phyloP scores from a whole-genome alignment of 805 yeast genomes.

The Saccharomycopsis fermentans region DNA sequence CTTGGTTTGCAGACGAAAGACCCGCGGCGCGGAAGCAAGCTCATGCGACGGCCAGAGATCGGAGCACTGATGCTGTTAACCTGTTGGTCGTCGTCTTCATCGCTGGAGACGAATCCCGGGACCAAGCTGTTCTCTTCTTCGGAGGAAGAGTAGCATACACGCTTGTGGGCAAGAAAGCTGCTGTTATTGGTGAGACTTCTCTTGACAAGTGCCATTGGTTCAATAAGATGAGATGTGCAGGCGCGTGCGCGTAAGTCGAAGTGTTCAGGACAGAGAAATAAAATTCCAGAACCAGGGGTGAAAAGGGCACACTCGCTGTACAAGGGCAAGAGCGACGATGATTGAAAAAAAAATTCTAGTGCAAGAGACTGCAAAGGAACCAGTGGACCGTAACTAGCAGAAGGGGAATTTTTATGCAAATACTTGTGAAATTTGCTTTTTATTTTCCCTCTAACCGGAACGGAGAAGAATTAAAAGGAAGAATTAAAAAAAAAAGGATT shows the following conservation, averaged over 20 bases:
- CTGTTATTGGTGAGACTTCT: neutral
- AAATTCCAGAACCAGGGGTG: no score
- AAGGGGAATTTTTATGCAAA: neutral
- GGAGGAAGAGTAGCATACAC: conserved; percentile 13
- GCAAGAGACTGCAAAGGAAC: no score
- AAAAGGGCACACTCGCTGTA: neutral
- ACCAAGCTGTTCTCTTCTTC: conserved; percentile 8
- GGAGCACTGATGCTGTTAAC: neutral
- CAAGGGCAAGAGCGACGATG: neutral
- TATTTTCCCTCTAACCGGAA: neutral
- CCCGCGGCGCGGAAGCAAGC: conserved; percentile 3
- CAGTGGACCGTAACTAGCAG: neutral
- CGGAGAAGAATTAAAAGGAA: neutral
- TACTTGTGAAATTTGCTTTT: neutral
- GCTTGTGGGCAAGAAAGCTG: conserved; percentile 5
- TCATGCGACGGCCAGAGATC: conserved; percentile 7
- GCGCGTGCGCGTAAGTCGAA: neutral
- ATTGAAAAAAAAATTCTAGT: neutral
- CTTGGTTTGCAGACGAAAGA: conserved; percentile 11
- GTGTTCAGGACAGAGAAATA: no score
- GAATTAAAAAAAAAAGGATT: neutral
- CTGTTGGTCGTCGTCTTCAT: conserved; percentile 1
- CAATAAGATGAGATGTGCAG: neutral
- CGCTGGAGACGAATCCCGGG: conserved; percentile 6
- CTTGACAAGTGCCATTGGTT: conserved; percentile 15